Evolutionary conservation across 2,329 filamentous ascomycete genomes (phyloP), one percentile per base, ranked within the genome.

Genomic region (Trichoderma atrobrunneum): DNA sequence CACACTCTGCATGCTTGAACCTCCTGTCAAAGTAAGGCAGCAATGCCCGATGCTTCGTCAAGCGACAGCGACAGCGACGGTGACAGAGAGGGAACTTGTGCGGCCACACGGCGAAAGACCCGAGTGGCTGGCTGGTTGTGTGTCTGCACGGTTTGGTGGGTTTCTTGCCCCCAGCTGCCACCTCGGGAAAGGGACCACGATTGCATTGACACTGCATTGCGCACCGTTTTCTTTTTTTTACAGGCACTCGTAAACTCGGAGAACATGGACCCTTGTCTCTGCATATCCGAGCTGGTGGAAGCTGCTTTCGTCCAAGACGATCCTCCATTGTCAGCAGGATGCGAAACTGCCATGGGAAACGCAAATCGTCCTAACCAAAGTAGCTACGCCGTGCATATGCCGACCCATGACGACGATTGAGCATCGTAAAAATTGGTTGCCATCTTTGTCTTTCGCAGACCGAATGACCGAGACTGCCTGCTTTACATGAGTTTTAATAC

Each of bases 161-260:
- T 51, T 51, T 51, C 18, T 16, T 51, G 18, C 39, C 26, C 28
- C 26, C 18, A 32, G 36, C 54, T 59, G 54, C 54, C 54, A 26
- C 26, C 48, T 68, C 36, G 54, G 26, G 16, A 67, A 68, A 68
- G n/a, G 21, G 48, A 68, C 54, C 26, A 60, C 32, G 65, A 68
- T 59, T 32, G 36, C 65, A 48, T 60, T 48, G 26, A 14, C 18
- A 43, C 28, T 68, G 65, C 36, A 51, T 60, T 48, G 54, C 65
- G 34, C 54, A 18, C 65, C 54, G 24, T 48, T 60, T 59, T 69
- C 16, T 39, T 59, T 51, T n/a, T 6, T 21, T 51, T 51, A 21
- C 10, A 21, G n/a, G 10, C 16, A 43, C 39, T 43, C 39, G 39
- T 43, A 28, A 32, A 32, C 18, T n/a, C 18, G 56, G 56, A 54